A percentile compares a stretch with the other conserved stretches of the same genome.
These are phyloP conservation scores for Tinospora cordifolia DNA, from an alignment of 164 flowering plant genomes.

Conservation along the genomic window DNA sequence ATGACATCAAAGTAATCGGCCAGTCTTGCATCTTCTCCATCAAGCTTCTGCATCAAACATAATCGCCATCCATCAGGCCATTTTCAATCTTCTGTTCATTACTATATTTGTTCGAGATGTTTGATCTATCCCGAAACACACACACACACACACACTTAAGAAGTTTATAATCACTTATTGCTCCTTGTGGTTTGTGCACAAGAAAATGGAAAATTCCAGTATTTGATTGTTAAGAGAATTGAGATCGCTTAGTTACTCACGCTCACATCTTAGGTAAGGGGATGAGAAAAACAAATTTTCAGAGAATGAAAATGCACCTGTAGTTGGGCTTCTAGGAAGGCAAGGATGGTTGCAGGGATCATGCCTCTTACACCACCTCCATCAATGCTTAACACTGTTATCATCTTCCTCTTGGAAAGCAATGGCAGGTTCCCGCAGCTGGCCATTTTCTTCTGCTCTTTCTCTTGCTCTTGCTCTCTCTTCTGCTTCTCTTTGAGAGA, in stretches of 20 bases:
- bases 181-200: too few relatives aligned
- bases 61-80: neutral
- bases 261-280: too few relatives aligned
- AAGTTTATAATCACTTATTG: too few relatives aligned
- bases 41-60: constrained; percentile 9
- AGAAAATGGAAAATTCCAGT: too few relatives aligned
- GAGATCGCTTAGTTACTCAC: too few relatives aligned
- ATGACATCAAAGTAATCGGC: constrained; percentile 13
- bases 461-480: neutral
- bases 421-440: neutral
- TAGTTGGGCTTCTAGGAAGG: constrained; percentile 4
- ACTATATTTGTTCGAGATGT: neutral
- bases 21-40: constrained; percentile 12
- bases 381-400: constrained; percentile 3
- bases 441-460: neutral
- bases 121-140: neutral
- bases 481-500: neutral
- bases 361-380: constrained; percentile 7
- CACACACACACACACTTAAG: too few relatives aligned
- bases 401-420: neutral
- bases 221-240: too few relatives aligned
- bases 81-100: neutral
- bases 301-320: neutral
- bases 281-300: neutral
- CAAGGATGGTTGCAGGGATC: constrained; percentile 9